Percentiles rank a stretch among this genome's conserved stretches.
Evolutionary conservation across 768 basidiomycete genomes (phyloP).

Genomic region (Dacryopinax primogenitus): DNA sequence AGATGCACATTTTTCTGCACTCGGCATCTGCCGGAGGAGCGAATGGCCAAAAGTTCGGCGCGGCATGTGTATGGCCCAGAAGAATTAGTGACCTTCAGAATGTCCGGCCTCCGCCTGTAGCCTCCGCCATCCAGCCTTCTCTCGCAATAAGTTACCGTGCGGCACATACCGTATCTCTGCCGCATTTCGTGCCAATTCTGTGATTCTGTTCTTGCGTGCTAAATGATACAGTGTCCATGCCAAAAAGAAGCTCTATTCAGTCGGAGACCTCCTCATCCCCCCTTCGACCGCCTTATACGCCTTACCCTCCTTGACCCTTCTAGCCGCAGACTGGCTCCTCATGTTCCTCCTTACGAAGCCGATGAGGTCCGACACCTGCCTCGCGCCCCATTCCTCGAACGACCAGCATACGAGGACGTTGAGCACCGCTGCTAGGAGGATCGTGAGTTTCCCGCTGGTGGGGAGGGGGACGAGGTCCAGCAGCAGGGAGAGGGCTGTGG

Average conservation of each 20-base stretch:
- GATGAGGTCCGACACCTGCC: slow-evolving; percentile 42
- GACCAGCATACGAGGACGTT: slow-evolving; percentile 61
- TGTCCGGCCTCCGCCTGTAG: too few relatives aligned
- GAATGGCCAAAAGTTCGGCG: too few relatives aligned
- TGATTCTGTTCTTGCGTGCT: neutral
- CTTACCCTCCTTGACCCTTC: slow-evolving; percentile 52
- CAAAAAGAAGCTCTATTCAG: neutral
- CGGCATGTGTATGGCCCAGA: too few relatives aligned
- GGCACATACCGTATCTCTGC: too few relatives aligned
- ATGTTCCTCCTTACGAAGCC: slow-evolving; percentile 29
- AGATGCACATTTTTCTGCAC: too few relatives aligned
- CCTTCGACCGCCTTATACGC: slow-evolving; percentile 77
- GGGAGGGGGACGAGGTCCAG: slow-evolving; percentile 72
- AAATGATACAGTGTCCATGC: neutral
- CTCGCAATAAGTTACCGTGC: too few relatives aligned
- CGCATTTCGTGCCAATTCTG: too few relatives aligned
- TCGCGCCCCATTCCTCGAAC: slow-evolving; percentile 69
- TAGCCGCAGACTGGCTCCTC: slow-evolving; percentile 32
- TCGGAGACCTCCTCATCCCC: slow-evolving; percentile 33
- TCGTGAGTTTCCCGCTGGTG: slow-evolving; percentile 46
- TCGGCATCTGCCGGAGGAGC: too few relatives aligned
- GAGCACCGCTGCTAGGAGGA: slow-evolving; percentile 51
- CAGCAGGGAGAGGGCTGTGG: slow-evolving; percentile 41
- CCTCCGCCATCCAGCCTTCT: too few relatives aligned
- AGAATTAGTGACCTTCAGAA: too few relatives aligned